Evolutionary conservation across 176 grass and related monocot species (phyloP), one percentile per base, ranked within the genome.

Genomic region (Coix lacrymajobi): DNA sequence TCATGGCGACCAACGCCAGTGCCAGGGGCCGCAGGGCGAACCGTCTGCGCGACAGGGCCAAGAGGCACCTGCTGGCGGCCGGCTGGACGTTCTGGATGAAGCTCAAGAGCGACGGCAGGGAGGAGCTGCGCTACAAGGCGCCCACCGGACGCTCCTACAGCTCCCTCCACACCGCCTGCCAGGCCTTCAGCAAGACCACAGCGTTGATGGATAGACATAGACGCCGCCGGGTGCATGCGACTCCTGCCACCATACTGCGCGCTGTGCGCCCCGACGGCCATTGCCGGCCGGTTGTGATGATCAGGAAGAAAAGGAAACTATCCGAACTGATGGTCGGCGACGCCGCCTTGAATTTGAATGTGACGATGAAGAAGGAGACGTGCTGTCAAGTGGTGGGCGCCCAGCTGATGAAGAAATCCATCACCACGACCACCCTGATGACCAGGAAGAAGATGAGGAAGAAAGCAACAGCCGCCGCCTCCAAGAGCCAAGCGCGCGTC

Each of bases 91-190:
- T 66, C 25, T 78, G 71, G 68, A 71, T 29, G 51, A 69, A 58
- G 63, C 13, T n/a, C 46, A 65, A 52, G 39, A 81, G 34, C 41
- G 54, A 48, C 34, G 85, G 58, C 33, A 84, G 71, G 28, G 16
- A 46, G 33, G 81, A 86, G 73, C 38, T 88, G 29, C 52, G 80
- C n/a, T 92, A 81, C 85, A 17, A 3, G 29, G 78, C 87, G 30
- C 90, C 93, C 31, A 52, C 54, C 28, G 88, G 88, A 81, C 77
- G 78, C 24, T 85, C 38, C 48, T 95, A 84, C 65, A n/a, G 19
- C 76, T 92, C 90, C 70, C 92, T 95, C 41, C 45, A 80, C 70
- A 77, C 72, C 62, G 92, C 92, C 33, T 94, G 92, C 73, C 49
- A 77, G 37, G 82, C 73, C 26, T 87, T 57, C 76, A 0, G 5